These are phyloP conservation scores for Umbelopsis sp. DNA, from an alignment of 192 early-diverging fungal species.

Conservation along the genomic window DNA sequence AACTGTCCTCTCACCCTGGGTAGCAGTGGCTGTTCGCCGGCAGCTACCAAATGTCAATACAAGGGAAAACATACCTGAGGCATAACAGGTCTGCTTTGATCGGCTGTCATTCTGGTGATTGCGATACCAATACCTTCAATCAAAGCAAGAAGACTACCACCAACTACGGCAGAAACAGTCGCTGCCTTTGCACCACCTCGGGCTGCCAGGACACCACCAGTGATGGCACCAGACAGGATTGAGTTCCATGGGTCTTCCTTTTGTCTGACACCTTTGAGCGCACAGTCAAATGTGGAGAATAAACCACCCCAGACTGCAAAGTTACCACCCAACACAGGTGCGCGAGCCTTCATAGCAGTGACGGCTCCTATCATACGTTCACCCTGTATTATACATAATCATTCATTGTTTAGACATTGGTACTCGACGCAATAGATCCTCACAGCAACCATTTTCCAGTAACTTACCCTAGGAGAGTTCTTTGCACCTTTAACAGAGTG, in stretches of 20 bases:
- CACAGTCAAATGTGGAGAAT: constrained; percentile 97
- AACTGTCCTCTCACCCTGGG: too few species aligned
- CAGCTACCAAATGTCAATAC: too few species aligned
- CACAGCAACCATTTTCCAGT: not conserved
- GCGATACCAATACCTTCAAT: constrained; percentile 95
- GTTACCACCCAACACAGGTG: constrained; percentile 95
- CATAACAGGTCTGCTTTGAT: constrained; percentile 59
- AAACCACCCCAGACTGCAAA: constrained; percentile 99
- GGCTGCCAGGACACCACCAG: constrained; percentile 93
- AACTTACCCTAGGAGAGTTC: constrained; percentile 88
- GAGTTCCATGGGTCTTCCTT: constrained; percentile 99
- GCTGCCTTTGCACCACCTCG: constrained; percentile 83
- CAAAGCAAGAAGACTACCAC: constrained; percentile 88
- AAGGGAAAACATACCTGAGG: constrained; percentile 39
- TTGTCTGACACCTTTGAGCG: constrained; percentile 87
- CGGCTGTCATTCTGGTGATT: constrained; percentile 68
- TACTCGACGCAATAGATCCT: not conserved
- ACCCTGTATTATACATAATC: constrained; percentile 46
- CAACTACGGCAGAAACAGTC: constrained; percentile 84
- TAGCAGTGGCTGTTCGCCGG: too few species aligned
- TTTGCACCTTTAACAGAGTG: constrained; percentile 98
- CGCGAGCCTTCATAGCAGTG: constrained; percentile 88
- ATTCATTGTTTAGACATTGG: not conserved
- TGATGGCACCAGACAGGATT: constrained; percentile 91
- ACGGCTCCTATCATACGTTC: constrained; percentile 90